phyloP scores from a whole-genome alignment of 169 alveolate genomes.

The Plasmodium adleri region DNA sequence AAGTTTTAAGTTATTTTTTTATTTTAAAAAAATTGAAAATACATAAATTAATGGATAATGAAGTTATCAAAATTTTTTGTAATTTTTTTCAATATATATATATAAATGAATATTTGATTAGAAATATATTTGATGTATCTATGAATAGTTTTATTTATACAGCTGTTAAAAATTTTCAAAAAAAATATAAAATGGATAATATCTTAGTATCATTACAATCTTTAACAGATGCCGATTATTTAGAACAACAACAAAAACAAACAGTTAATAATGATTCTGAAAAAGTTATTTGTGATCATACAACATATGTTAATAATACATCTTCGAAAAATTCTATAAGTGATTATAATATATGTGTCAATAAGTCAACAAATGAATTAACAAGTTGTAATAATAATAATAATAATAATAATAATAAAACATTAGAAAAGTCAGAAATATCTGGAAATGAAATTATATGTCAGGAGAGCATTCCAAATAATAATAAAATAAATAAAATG shows the following conservation, averaged over 20 bases:
- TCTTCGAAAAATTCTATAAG: not conserved
- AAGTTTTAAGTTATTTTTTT: constrained; percentile 51
- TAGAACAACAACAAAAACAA: not conserved
- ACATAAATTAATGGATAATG: constrained; percentile 56
- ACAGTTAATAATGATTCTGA: not conserved
- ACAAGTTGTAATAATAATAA: not conserved
- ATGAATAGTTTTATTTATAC: constrained; percentile 38
- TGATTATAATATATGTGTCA: not conserved
- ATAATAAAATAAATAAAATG: not conserved
- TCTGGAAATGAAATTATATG: not conserved
- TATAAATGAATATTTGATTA: constrained; percentile 56
- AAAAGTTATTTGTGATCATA: not conserved
- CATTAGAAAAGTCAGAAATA: not conserved
- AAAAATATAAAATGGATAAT: constrained; percentile 13
- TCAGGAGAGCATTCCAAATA: not conserved
- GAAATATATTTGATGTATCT: constrained; percentile 52
- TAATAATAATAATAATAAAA: constrained; percentile 1
- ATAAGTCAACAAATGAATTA: not conserved
- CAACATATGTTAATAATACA: not conserved
- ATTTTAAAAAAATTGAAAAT: constrained; percentile 41
- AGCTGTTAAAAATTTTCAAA: constrained; percentile 42
- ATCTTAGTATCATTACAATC: too few relatives aligned
- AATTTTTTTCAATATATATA: constrained; percentile 64
- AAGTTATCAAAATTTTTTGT: constrained; percentile 61
- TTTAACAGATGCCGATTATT: too few relatives aligned